A percentile compares a stretch with the other conserved stretches of the same genome.
phyloP scores from a whole-genome alignment of 1,139 yeast genomes.

The Arxiozyma telluris region DNA sequence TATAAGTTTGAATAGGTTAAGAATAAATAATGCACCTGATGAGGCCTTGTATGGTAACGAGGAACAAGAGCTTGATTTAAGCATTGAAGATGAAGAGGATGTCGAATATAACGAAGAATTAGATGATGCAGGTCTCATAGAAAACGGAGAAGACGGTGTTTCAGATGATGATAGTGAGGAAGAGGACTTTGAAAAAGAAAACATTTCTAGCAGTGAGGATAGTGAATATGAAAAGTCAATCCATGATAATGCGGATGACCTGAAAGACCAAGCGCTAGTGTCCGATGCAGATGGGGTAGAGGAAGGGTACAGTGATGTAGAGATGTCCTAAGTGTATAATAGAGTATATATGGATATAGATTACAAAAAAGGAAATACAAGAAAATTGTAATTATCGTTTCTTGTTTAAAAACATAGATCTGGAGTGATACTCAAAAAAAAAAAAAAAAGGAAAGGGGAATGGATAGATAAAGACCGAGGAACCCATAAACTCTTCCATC shows the following conservation, averaged over 20 bases:
- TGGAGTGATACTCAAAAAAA: background rate
- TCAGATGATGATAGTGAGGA: slow-evolving; percentile 18
- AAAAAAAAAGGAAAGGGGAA: too few relatives aligned
- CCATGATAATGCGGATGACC: background rate
- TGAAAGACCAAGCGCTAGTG: slow-evolving; percentile 1
- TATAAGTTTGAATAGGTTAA: slow-evolving; percentile 61
- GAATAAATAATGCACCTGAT: slow-evolving; percentile 17
- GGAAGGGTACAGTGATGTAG: slow-evolving; percentile 31
- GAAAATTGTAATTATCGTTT: too few relatives aligned
- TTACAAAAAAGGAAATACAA: background rate
- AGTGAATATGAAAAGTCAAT: slow-evolving; percentile 15
- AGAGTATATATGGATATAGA: slow-evolving; percentile 3
- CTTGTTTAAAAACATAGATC: background rate
- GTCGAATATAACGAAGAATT: slow-evolving; percentile 37
- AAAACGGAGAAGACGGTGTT: slow-evolving; percentile 32
- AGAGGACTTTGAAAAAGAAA: slow-evolving; percentile 19
- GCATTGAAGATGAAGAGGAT: slow-evolving; percentile 35
- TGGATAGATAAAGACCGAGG: background rate
- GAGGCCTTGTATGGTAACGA: slow-evolving; percentile 1
- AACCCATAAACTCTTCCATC: too few relatives aligned
- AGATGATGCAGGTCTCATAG: slow-evolving; percentile 34
- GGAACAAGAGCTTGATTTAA: slow-evolving; percentile 13
- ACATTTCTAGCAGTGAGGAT: background rate
- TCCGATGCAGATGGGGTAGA: slow-evolving; percentile 16
- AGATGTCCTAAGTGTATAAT: slow-evolving; percentile 16